Evolutionary conservation across 208 protist species (phyloP), one percentile per base, ranked within the genome.

Genomic region (Spongospora subterranea): DNA sequence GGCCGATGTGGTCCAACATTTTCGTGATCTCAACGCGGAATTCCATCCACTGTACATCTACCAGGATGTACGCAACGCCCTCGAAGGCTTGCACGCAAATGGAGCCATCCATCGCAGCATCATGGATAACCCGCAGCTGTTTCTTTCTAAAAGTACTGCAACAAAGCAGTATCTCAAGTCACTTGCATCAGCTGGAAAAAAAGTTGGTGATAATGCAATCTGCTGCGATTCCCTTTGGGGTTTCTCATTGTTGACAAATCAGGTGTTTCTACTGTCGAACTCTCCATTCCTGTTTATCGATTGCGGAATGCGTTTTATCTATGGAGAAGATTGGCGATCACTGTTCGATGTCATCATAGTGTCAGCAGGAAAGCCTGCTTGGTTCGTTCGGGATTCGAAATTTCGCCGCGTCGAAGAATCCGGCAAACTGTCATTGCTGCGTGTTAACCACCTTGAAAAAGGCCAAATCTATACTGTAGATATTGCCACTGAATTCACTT

Each of bases 31-130:
- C 35, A 82, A 82, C 6, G 71, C 71, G 17, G 71, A 82, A 43
- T 82, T 82, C 71, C 71, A 82, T 43, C 71, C 71, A 35, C n/a
- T 82, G 71, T 82, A 82, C n/a, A 82, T 82, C 40, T 82, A 82
- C n/a, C 71, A 82, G 71, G 71, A 82, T n/a, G 71, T 82, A 20
- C 6, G 71, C 6, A 6, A 82, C 17, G 6, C 40, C 17, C 71
- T 82, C 13, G 71, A 82, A 35, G 13, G n/a, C 6, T 82, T 82
- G n/a, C 71, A 82, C 35, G 71, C 71, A n/a, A 82, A 82, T n/a
- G 71, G 71, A 35, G n/a, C n/a, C 71, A 82, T 82, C 40, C 71
- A 82, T 43, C n/a, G n/a, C 17, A 6, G 17, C 13, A 82, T 82
- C n/a, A 82, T 82, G 71, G 71, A 43, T 82, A 6, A 82, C 17